Evolutionary conservation across 2,329 filamentous ascomycete genomes (phyloP).

Genomic region (Venturiaceae sp.): DNA sequence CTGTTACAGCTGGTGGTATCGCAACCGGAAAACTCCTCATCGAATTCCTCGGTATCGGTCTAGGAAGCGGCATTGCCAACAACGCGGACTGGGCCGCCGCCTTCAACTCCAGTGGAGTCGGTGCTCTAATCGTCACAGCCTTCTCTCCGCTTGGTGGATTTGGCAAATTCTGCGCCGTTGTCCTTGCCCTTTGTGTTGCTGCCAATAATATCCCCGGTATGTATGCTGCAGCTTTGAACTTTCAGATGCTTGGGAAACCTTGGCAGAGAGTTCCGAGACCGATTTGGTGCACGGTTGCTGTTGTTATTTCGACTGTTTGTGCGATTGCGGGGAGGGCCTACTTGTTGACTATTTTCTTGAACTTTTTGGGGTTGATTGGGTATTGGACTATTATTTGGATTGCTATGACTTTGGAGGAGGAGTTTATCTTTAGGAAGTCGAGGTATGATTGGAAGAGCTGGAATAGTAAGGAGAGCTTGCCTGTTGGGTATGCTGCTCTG

Average conservation of each 20-base stretch:
- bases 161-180: neutral
- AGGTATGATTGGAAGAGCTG: constrained; percentile 53
- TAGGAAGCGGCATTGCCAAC: constrained; percentile 47
- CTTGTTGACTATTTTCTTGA: constrained; percentile 56
- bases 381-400: constrained; percentile 62
- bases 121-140: constrained; percentile 54
- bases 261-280: constrained; percentile 49
- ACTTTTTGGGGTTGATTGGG: constrained; percentile 61
- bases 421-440: constrained; percentile 48
- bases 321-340: constrained; percentile 52
- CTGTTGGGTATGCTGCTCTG: constrained; percentile 52
- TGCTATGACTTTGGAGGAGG: constrained; percentile 51
- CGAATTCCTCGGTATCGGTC: constrained; percentile 51
- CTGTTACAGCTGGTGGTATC: constrained; percentile 47
- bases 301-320: constrained; percentile 54
- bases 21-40: constrained; percentile 49
- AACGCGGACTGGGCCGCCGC: constrained; percentile 46
- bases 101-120: constrained; percentile 45
- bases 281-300: constrained; percentile 55
- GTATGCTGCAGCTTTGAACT: constrained; percentile 57
- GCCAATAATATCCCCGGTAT: constrained; percentile 27
- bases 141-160: constrained; percentile 47
- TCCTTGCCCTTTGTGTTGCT: neutral
- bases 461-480: constrained; percentile 49
- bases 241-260: constrained; percentile 54